phyloP scores from a whole-genome alignment of 1,284 basidiomycete genomes.

The Athelia sp. region DNA sequence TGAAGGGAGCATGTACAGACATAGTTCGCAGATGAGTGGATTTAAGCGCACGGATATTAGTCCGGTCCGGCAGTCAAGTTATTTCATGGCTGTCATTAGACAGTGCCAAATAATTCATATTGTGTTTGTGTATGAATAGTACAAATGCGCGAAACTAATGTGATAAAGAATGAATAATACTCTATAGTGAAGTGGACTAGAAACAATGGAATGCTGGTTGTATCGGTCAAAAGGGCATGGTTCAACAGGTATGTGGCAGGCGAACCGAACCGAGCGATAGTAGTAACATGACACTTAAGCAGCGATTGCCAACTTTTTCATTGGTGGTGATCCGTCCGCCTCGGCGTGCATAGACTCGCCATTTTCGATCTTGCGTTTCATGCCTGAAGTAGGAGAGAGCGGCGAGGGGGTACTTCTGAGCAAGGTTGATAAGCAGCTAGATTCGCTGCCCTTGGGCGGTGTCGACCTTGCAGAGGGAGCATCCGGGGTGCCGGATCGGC shows the following conservation, averaged over 20 bases:
- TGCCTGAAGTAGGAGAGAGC: constrained; percentile 44
- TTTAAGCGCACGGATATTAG: no score
- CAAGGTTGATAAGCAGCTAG: neutral
- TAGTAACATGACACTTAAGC: constrained; percentile 8
- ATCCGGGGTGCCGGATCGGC: constrained; percentile 73
- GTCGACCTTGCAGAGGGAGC: constrained; percentile 32
- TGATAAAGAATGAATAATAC: neutral
- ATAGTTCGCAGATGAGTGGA: no score
- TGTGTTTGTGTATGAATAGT: neutral
- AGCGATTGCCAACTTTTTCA: constrained; percentile 50
- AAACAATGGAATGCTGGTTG: no score
- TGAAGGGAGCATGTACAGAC: no score
- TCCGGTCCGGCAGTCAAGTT: no score
- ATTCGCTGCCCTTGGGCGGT: constrained; percentile 30
- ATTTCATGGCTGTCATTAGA: no score
- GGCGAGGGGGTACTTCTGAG: constrained; percentile 36
- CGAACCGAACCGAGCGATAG: no score
- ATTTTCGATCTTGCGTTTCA: constrained; percentile 68
- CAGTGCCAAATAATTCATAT: neutral
- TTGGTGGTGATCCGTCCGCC: constrained; percentile 44
- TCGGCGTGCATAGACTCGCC: constrained; percentile 34
- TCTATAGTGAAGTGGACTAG: neutral
- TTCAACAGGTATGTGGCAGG: no score
- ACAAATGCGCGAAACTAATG: neutral
- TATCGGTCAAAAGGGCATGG: no score